Conservation (phyloP, 768 basidiomycete species). For the Russula dissimulans region DNA sequence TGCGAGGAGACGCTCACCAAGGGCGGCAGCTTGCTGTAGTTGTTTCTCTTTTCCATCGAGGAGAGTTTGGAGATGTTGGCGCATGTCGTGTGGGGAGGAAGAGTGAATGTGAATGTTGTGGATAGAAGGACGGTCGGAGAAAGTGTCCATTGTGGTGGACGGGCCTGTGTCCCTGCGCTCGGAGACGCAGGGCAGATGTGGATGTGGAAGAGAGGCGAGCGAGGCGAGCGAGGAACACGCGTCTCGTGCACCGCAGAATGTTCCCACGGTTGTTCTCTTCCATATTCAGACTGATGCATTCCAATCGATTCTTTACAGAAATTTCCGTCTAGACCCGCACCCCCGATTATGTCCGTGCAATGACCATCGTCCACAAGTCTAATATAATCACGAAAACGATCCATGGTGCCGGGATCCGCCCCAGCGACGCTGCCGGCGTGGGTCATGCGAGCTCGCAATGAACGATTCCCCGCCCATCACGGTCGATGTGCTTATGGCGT, state of each 20-base stretch:
- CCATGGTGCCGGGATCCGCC: constrained; percentile 11
- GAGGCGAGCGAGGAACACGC: not conserved
- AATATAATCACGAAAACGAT: constrained; percentile 12
- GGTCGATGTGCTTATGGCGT: constrained; percentile 12
- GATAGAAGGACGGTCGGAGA: constrained; percentile 24
- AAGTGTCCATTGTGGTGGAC: constrained; percentile 24
- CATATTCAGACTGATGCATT: not conserved
- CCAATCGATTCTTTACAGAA: not conserved
- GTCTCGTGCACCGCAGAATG: not conserved
- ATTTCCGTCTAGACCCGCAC: not conserved
- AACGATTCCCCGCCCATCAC: constrained; percentile 17
- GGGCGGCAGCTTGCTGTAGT: constrained; percentile 81
- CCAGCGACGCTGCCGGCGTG: constrained; percentile 14
- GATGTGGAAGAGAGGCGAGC: not conserved
- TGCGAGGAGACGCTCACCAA: constrained; percentile 87
- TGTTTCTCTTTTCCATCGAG: constrained; percentile 89
- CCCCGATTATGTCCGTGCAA: not conserved
- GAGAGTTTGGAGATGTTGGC: constrained; percentile 40
- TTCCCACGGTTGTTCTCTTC: constrained; percentile 10
- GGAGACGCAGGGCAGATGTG: not conserved
- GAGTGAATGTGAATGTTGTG: constrained; percentile 13
- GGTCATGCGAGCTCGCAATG: constrained; percentile 10
- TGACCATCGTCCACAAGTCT: not conserved
- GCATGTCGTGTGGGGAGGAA: constrained; percentile 26
- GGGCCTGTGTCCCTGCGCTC: too few relatives aligned